Percentiles rank a stretch among this genome's conserved stretches.
These are phyloP conservation scores for Rhizoclosmatium globosum DNA, from an alignment of 192 early-diverging fungal species.

Conservation along the genomic window DNA sequence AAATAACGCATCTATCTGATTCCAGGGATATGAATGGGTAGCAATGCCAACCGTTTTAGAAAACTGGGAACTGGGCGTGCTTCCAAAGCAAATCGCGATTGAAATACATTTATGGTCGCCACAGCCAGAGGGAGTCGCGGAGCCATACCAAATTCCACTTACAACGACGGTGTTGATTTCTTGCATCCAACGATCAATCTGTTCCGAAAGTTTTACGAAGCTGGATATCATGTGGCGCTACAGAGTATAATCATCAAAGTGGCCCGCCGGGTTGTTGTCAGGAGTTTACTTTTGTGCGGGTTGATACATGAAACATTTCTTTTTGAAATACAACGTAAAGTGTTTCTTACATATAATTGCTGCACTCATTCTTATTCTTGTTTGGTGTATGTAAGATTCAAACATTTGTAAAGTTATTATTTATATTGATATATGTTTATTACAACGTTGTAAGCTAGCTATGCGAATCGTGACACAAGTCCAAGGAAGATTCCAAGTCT, in stretches of 20 bases:
- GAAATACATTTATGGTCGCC: not conserved
- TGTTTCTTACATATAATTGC: too few species aligned
- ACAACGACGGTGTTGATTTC: not conserved
- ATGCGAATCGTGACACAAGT: too few species aligned
- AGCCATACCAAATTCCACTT: not conserved
- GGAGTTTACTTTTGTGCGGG: not conserved
- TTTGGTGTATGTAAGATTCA: too few species aligned
- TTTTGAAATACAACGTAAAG: too few species aligned
- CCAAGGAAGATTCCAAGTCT: too few species aligned
- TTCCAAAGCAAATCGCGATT: constrained; percentile 2
- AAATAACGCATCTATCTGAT: not conserved
- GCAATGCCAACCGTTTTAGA: not conserved
- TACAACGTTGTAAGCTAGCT: too few species aligned
- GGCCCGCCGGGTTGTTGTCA: not conserved
- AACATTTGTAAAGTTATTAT: too few species aligned
- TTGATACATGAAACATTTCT: not conserved
- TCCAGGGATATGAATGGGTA: constrained; percentile 1
- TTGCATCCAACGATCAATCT: constrained; percentile 8
- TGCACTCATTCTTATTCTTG: too few species aligned
- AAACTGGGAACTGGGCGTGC: not conserved
- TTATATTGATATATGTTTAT: too few species aligned
- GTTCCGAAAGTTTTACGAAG: not conserved
- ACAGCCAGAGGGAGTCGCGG: not conserved
- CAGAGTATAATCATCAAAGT: not conserved
- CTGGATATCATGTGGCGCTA: constrained; percentile 1